These are phyloP conservation scores for Catenaria anguillulae DNA, from an alignment of 371 early-diverging fungal species.

Conservation along the genomic window DNA sequence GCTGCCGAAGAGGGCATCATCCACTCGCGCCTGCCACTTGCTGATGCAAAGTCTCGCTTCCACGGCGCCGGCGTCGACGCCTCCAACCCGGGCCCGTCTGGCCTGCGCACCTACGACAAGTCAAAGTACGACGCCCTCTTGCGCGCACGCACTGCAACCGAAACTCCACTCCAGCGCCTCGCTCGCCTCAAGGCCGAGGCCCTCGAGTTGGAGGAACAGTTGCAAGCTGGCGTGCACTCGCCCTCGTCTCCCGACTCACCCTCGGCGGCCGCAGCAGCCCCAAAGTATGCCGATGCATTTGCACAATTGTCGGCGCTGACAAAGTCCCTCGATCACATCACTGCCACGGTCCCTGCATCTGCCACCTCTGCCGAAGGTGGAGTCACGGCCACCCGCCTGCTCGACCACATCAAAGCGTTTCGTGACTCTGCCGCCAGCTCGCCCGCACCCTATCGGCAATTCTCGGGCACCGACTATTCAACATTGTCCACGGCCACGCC, in stretches of 20 bases:
- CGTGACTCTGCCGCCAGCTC: no score
- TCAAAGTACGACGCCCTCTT: slow-evolving; percentile 21
- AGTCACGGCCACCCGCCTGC: slow-evolving; percentile 9
- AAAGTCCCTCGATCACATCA: slow-evolving; percentile 30
- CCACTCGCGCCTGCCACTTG: no score
- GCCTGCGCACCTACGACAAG: slow-evolving; percentile 16
- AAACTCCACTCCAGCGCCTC: slow-evolving; percentile 56
- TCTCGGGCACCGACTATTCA: slow-evolving; percentile 6
- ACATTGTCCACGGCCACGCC: slow-evolving; percentile 11
- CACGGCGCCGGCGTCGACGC: no score
- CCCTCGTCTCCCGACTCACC: no score
- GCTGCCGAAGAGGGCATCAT: no score
- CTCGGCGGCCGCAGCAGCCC: slow-evolving; percentile 13
- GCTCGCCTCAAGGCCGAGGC: slow-evolving; percentile 67
- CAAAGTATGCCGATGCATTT: slow-evolving; percentile 40
- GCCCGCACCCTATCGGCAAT: slow-evolving; percentile 15
- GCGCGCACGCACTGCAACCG: slow-evolving; percentile 28
- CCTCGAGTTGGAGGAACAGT: slow-evolving; percentile 55
- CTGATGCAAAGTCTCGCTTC: no score
- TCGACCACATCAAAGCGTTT: not conserved
- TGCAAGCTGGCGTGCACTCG: slow-evolving; percentile 21
- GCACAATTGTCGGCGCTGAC: slow-evolving; percentile 50
- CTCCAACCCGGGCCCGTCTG: slow-evolving; percentile 13
- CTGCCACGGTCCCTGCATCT: not conserved
- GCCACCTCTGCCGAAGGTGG: slow-evolving; percentile 16